Evolutionary conservation across 2,329 filamentous ascomycete species (phyloP), one percentile per base, ranked within the genome.

Genomic region (Kalaharituber pfeilii): DNA sequence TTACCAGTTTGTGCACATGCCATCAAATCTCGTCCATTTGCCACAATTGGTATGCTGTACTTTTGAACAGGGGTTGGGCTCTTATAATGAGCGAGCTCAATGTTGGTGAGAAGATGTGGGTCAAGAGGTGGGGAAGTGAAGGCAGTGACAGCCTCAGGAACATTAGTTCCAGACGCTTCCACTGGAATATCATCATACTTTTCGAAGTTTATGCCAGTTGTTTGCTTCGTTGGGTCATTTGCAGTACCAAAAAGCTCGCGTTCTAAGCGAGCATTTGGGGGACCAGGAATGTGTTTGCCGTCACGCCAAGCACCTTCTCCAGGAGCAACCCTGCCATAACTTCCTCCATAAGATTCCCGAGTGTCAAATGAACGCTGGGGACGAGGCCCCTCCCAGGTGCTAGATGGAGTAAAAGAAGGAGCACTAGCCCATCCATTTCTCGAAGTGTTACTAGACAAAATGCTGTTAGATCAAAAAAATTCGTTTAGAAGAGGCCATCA

Each of bases 151-250:
- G 89, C 84, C 67, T 96, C 91, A 47, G 91, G 91, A 52, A 96
- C 87, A 67, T 94, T 80, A 53, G 86, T 82, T 57, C 91, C 91
- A 57, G 89, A 95, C 60, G 91, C 91, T 73, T 96, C 91, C 61
- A 98, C 91, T 53, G 91, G 91, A 62, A 98, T 98, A 70, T 98
- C 91, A 67, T 98, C 91, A 72, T 98, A 98, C 77, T 98, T 98
- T 75, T 94, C 83, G 69, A 98, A 98, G 79, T 98, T 98, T 83
- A 98, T 96, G 71, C 91, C 91, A 29, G 87, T 95, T 66, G 93
- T 85, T 70, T 94, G 85, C 77, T 95, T 96, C 62, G 83, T 80
- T 60, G 89, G 86, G 67, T 96, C 91, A 69, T 96, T 89, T 64
- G 82, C 74, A 51, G 83, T 75, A 66, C 91, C 91, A 69, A 95